These are phyloP conservation scores for Linnemannia zychae DNA, from an alignment of 192 early-diverging fungal species.

Conservation along the genomic window DNA sequence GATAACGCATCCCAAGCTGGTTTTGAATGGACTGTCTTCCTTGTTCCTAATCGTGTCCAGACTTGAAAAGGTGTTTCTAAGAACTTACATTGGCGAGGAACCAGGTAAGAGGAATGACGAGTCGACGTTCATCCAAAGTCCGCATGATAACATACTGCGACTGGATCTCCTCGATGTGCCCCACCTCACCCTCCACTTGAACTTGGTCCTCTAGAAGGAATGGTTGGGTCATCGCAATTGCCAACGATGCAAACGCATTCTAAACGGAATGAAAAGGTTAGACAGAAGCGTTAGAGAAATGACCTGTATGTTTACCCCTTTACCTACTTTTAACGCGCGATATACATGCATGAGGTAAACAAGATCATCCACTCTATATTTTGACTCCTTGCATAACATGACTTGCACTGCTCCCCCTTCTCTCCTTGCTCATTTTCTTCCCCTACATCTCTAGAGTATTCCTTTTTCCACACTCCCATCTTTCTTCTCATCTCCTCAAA, in stretches of 20 bases:
- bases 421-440: background rate
- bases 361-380: background rate
- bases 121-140: constrained; percentile 49
- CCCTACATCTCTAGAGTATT: background rate
- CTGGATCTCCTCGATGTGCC: constrained; percentile 59
- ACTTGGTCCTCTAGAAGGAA: constrained; percentile 60
- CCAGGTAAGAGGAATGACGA: constrained; percentile 58
- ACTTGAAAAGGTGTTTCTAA: background rate
- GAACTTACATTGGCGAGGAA: constrained; percentile 44
- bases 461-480: background rate
- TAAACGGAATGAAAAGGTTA: background rate
- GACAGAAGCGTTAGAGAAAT: background rate
- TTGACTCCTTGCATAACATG: too few species aligned
- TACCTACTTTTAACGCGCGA: background rate
- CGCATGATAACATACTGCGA: constrained; percentile 58
- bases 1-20: too few species aligned
- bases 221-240: constrained; percentile 61
- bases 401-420: background rate
- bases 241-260: constrained; percentile 58
- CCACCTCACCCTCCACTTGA: constrained; percentile 31
- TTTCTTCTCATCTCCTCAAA: background rate
- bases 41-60: background rate
- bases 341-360: background rate
- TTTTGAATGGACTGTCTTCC: too few species aligned
- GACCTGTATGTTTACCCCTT: background rate